These are phyloP conservation scores for Proliferodiscus dingleyae DNA, from an alignment of 2,329 filamentous ascomycete species.

Conservation along the genomic window DNA sequence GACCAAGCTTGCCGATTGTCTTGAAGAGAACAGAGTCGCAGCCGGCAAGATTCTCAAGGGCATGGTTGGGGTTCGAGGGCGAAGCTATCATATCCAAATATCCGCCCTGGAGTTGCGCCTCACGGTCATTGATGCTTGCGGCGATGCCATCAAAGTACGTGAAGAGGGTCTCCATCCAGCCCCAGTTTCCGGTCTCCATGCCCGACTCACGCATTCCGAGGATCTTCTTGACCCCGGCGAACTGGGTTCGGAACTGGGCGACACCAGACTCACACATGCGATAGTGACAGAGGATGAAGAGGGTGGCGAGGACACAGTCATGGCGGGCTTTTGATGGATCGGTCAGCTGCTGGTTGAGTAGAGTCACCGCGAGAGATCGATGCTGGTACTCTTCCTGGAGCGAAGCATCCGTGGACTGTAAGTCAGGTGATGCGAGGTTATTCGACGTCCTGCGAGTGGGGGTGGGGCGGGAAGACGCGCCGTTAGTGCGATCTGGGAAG, in stretches of 20 bases:
- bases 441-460: slow-evolving; percentile 21
- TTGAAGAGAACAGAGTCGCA: slow-evolving; percentile 86
- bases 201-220: slow-evolving; percentile 67
- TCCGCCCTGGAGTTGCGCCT: slow-evolving; percentile 67
- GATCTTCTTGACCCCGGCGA: slow-evolving; percentile 88
- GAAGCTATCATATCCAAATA: slow-evolving; percentile 59
- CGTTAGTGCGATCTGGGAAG: slow-evolving; percentile 28
- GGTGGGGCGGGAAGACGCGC: slow-evolving; percentile 16
- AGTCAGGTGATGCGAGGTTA: slow-evolving; percentile 36
- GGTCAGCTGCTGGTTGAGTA: slow-evolving; percentile 79
- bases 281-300: slow-evolving; percentile 85
- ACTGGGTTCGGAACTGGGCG: slow-evolving; percentile 88
- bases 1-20: slow-evolving; percentile 75
- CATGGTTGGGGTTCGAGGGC: slow-evolving; percentile 54
- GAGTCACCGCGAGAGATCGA: slow-evolving; percentile 69
- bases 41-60: slow-evolving; percentile 75
- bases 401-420: slow-evolving; percentile 45
- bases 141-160: slow-evolving; percentile 94
- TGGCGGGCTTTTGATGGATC: slow-evolving; percentile 70
- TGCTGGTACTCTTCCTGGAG: slow-evolving; percentile 81
- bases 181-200: slow-evolving; percentile 59
- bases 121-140: slow-evolving; percentile 85
- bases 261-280: slow-evolving; percentile 91
- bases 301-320: slow-evolving; percentile 81
- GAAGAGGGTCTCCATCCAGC: slow-evolving; percentile 90